Conservation (phyloP, 345 rosid species). For the Clausena lansium region DNA sequence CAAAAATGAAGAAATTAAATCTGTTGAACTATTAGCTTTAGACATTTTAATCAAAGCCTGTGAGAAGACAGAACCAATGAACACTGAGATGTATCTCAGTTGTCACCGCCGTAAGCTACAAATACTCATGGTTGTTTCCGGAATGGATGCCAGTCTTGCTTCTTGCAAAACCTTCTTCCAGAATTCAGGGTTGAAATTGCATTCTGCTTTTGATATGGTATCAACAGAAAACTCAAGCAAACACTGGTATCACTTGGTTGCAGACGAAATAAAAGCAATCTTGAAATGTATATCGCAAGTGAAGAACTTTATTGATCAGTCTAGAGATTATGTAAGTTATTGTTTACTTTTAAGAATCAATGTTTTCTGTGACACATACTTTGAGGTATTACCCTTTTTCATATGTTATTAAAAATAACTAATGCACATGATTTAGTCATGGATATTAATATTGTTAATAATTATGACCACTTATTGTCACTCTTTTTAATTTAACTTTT, state of each 20-base stretch:
- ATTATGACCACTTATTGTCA: background rate
- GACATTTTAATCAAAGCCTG: slow-evolving; percentile 70
- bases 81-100: slow-evolving; percentile 61
- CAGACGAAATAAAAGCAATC: slow-evolving; percentile 78
- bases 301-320: slow-evolving; percentile 56
- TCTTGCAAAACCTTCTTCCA: slow-evolving; percentile 30
- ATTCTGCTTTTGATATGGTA: slow-evolving; percentile 34
- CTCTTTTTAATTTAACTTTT: background rate
- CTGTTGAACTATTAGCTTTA: slow-evolving; percentile 70
- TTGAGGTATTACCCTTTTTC: background rate
- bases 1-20: slow-evolving; percentile 39
- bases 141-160: slow-evolving; percentile 42
- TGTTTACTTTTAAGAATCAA: slow-evolving; percentile 7
- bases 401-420: background rate
- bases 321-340: slow-evolving; percentile 60
- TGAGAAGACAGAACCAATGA: slow-evolving; percentile 56
- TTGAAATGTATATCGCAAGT: slow-evolving; percentile 54
- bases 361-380: slow-evolving; percentile 8
- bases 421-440: background rate
- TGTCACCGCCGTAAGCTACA: slow-evolving; percentile 82
- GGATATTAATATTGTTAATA: slow-evolving; percentile 1
- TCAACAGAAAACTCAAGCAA: slow-evolving; percentile 42
- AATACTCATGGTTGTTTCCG: slow-evolving; percentile 57
- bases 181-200: slow-evolving; percentile 29
- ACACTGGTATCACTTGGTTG: slow-evolving; percentile 57